These are phyloP conservation scores for Rhamnella rubrinervis DNA, from an alignment of 331 rosid genomes.

Conservation along the genomic window DNA sequence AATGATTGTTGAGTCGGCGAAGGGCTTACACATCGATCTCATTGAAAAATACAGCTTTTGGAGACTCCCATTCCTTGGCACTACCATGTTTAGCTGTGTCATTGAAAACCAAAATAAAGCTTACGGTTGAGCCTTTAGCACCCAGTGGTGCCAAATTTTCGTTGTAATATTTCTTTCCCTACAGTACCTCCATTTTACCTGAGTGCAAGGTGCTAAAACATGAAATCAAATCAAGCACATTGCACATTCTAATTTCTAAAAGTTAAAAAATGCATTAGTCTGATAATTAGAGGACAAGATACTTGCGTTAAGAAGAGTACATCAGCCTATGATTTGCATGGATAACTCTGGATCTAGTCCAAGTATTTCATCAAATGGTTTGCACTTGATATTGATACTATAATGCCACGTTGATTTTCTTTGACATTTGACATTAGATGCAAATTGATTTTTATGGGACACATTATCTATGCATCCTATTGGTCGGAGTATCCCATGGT, in stretches of 20 bases:
- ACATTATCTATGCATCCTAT: constrained; percentile 3
- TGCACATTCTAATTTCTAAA: too few relatives aligned
- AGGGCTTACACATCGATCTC: neutral
- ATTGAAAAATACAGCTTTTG: neutral
- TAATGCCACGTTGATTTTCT: neutral
- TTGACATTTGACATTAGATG: neutral
- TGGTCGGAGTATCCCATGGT: neutral
- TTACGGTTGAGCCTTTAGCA: neutral
- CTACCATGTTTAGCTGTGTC: neutral
- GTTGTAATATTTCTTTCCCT: neutral
- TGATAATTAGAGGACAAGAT: neutral
- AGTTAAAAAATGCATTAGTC: too few relatives aligned
- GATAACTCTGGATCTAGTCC: neutral
- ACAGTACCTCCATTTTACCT: neutral
- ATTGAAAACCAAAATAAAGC: neutral
- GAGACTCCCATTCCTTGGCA: neutral
- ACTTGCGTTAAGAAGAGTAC: neutral
- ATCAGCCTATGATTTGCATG: constrained; percentile 6
- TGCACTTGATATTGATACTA: neutral
- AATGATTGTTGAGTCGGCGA: neutral
- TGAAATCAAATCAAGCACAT: neutral
- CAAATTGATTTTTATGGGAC: constrained; percentile 1
- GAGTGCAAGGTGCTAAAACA: neutral
- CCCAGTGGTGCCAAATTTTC: neutral
- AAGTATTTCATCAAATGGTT: neutral